Conservation (phyloP, 306 rosid species). For the Mimosa bimucronata region DNA sequence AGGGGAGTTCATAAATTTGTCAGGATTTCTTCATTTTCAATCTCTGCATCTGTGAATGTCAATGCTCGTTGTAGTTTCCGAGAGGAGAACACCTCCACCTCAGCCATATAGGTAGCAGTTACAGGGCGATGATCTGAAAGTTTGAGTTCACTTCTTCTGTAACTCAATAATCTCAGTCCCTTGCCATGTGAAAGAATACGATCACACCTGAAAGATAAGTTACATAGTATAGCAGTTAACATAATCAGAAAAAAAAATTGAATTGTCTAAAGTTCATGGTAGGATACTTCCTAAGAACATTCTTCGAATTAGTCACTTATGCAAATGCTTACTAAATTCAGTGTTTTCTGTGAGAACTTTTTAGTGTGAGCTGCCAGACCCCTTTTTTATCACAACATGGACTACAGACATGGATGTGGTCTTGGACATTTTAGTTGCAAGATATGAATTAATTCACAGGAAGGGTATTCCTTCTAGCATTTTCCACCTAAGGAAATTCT, state of each 20-base stretch:
- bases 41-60: slow-evolving; percentile 89
- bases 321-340: no score
- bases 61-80: slow-evolving; percentile 87
- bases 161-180: slow-evolving; percentile 69
- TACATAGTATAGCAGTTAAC: neutral
- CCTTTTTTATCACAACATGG: neutral
- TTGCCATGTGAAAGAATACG: slow-evolving; percentile 87
- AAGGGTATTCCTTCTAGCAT: neutral
- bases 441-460: neutral
- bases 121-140: slow-evolving; percentile 97
- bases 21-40: slow-evolving; percentile 58
- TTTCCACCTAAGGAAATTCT: neutral
- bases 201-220: slow-evolving; percentile 77
- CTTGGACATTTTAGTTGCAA: neutral
- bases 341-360: neutral
- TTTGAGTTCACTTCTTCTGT: slow-evolving; percentile 64
- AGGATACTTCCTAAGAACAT: neutral
- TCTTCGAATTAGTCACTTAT: no score
- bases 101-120: slow-evolving; percentile 78
- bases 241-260: slow-evolving; percentile 5
- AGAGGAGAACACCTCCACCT: slow-evolving; percentile 81
- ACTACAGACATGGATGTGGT: neutral
- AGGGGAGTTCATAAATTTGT: slow-evolving; percentile 30
- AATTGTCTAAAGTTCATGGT: neutral
- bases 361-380: neutral